A percentile compares a stretch with the other conserved stretches of the same genome.
phyloP scores from a whole-genome alignment of 2,329 filamentous ascomycete genomes.

The Chaetomiaceae sp. region DNA sequence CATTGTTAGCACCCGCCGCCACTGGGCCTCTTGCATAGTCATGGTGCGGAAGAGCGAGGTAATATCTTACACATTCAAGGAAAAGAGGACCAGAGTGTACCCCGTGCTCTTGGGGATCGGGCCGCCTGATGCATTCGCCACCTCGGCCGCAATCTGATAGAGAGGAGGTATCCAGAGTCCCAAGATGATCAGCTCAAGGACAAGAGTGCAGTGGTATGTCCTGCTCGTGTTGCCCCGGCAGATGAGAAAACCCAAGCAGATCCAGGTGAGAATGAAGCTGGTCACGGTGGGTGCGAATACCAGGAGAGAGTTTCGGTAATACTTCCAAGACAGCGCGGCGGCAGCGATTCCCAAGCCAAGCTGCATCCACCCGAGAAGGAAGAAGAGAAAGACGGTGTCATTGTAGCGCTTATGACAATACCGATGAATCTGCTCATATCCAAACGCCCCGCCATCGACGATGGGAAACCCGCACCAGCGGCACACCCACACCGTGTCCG shows the following conservation, averaged over 20 bases:
- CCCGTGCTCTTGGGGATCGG: conserved; percentile 22
- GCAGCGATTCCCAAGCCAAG: conserved; percentile 33
- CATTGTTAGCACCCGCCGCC: background rate
- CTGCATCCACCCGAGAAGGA: conserved; percentile 37
- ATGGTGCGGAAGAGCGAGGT: background rate
- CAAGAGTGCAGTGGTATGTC: conserved; percentile 37
- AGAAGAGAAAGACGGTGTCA: conserved; percentile 34
- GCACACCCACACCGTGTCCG: conserved; percentile 35
- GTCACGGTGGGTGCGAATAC: conserved; percentile 35
- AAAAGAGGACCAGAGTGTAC: conserved; percentile 33
- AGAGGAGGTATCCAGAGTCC: conserved; percentile 31
- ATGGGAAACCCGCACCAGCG: conserved; percentile 43
- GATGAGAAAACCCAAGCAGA: conserved; percentile 33
- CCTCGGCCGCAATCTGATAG: conserved; percentile 23
- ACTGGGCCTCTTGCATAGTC: background rate
- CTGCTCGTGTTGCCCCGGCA: conserved; percentile 33
- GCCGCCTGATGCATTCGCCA: conserved; percentile 3
- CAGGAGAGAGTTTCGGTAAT: conserved; percentile 30
- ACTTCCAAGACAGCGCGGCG: conserved; percentile 36
- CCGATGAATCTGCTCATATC: conserved; percentile 38
- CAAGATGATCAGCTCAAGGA: conserved; percentile 35
- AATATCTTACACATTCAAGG: conserved; percentile 36
- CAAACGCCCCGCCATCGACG: conserved; percentile 27
- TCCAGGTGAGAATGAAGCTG: conserved; percentile 36
- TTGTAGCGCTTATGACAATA: conserved; percentile 38